Base-by-base conservation (phyloP, 768 basidiomycete species). In the Basidioascus undulatus region DNA sequence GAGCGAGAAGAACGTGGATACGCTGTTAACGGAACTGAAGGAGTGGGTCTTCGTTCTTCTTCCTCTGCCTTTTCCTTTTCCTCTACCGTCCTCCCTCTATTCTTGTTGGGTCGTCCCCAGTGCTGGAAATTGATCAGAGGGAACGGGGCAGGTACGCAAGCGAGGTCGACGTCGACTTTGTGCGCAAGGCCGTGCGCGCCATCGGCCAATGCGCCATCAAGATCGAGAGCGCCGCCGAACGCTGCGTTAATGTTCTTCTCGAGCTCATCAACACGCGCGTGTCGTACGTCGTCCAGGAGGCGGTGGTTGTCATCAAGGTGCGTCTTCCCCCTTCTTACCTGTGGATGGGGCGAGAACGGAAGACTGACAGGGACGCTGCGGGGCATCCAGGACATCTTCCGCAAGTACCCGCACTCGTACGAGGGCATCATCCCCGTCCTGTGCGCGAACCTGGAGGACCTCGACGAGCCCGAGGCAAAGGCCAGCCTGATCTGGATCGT, bases 401-500 rank as follows among this genome's bases (percentile, higher is more conserved):
- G 89, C 35, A 84, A 82, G 65, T 98, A 94, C 55, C 92, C 87
- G 7, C 76, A 74, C 26, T 83, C 76, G 3, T 98, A 96, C 55
- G 89, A 98, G 59, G 87, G 86, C 16, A 76, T 92, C 53, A 94
- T 98, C 48, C 89, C 87, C 0, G 84, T 77, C 1, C 61, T 98
- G 12, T 98, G 87, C 51, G 74, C 81, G 2, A 89, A 86, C 53
- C 72, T 96, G 12, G 89, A 98, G 44, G 87, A 92, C 51, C 63
- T 98, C 25, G 89, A 96, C 52, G 92, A 98, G 54, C 92, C 89
- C 9, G 89, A 98, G 55, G 89, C 92, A 2, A 94, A 94, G 55
- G 82, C 87, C 1, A 87, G 87, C 3, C 64, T 98, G 37, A 94
- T 98, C 55, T 98, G 92, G 89, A 96, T 98, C 51, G 86, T 96